phyloP scores from a whole-genome alignment of 345 rosid species.

The Gossypium mustelinum region DNA sequence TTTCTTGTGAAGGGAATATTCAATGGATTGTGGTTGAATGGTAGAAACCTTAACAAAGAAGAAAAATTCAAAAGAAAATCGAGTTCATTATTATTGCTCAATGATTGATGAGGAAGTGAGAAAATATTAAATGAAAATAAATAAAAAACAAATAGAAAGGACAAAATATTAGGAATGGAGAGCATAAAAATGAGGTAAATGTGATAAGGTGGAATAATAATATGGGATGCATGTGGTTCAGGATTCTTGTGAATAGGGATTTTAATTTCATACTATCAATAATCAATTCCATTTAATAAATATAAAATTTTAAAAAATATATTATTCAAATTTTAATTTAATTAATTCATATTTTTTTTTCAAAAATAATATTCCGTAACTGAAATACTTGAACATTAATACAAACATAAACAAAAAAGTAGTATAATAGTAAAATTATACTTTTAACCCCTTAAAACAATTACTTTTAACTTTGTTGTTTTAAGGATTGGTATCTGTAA shows the following conservation, averaged over 20 bases:
- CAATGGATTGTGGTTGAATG: background rate
- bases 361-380: too few species aligned
- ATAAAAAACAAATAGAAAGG: slow-evolving; percentile 5
- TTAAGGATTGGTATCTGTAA: too few species aligned
- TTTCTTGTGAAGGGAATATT: too few species aligned
- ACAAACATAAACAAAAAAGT: too few species aligned
- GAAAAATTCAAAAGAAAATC: background rate
- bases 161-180: slow-evolving; percentile 15
- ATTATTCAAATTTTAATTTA: too few species aligned
- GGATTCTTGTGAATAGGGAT: background rate
- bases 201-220: background rate
- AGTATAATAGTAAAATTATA: too few species aligned
- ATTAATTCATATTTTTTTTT: too few species aligned
- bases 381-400: too few species aligned
- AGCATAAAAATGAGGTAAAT: background rate
- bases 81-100: slow-evolving; percentile 15
- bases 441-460: too few species aligned
- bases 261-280: background rate
- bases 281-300: too few species aligned
- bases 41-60: background rate
- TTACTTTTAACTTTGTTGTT: too few species aligned
- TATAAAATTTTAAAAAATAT: too few species aligned
- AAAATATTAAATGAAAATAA: background rate
- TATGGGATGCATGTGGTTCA: background rate
- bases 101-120: slow-evolving; percentile 15